Conservation (phyloP, 768 basidiomycete genomes). For the Suillus decipiens region DNA sequence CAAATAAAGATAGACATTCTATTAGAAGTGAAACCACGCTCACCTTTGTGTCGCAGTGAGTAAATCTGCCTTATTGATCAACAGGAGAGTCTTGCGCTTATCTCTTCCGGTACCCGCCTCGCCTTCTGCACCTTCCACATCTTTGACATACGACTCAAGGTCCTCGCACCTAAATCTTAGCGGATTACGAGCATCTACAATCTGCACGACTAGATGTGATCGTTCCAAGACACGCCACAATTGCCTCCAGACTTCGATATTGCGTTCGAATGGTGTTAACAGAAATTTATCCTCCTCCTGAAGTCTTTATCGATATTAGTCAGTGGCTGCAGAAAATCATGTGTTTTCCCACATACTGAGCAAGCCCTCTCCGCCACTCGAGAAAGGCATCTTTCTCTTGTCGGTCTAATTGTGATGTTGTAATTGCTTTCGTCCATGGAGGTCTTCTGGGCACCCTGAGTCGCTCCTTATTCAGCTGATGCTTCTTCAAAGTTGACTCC, state of each 20-base stretch:
- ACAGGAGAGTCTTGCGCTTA: constrained; percentile 71
- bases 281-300: constrained; percentile 86
- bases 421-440: constrained; percentile 83
- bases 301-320: constrained; percentile 50
- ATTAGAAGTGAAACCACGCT: constrained; percentile 16
- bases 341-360: constrained; percentile 61
- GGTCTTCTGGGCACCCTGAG: constrained; percentile 90
- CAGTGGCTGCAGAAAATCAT: neutral
- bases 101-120: constrained; percentile 77
- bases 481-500: constrained; percentile 67
- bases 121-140: constrained; percentile 82
- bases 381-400: constrained; percentile 91
- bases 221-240: constrained; percentile 96
- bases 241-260: constrained; percentile 98
- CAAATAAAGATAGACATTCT: neutral
- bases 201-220: constrained; percentile 92
- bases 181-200: constrained; percentile 96
- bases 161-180: constrained; percentile 91
- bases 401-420: constrained; percentile 75
- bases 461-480: constrained; percentile 68
- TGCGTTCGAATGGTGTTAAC: constrained; percentile 96
- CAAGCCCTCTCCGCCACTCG: constrained; percentile 90
- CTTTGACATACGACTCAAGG: constrained; percentile 80
- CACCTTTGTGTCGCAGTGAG: constrained; percentile 86
- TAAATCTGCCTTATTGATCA: constrained; percentile 97